Evolutionary conservation across 2,329 filamentous ascomycete species (phyloP).

Genomic region (Paracoccidioides brasiliensis): DNA sequence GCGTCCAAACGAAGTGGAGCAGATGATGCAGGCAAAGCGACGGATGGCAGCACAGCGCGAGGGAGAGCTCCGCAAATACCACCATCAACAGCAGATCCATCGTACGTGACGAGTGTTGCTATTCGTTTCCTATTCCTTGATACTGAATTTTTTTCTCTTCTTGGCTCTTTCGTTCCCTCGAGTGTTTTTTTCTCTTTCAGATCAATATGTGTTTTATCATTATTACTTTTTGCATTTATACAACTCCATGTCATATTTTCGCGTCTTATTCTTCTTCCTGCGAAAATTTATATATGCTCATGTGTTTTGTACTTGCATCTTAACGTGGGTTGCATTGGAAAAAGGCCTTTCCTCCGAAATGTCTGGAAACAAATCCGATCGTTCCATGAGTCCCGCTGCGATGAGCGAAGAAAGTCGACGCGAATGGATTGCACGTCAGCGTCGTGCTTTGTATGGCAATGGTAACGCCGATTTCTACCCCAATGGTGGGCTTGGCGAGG

Average conservation of each 20-base stretch:
- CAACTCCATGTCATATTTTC: constrained; percentile 24
- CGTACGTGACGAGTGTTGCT: constrained; percentile 46
- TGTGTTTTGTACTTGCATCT: constrained; percentile 30
- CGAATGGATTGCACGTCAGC: constrained; percentile 89
- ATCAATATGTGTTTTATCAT: constrained; percentile 7
- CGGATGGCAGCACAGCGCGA: constrained; percentile 98
- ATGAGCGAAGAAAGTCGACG: constrained; percentile 95
- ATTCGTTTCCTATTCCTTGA: constrained; percentile 11
- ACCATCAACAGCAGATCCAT: constrained; percentile 99
- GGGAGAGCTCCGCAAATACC: constrained; percentile 97
- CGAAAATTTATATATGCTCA: constrained; percentile 2
- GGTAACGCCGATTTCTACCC: constrained; percentile 54
- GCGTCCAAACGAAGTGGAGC: constrained; percentile 84
- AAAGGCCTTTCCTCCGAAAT: constrained; percentile 55
- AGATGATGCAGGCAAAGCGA: constrained; percentile 98
- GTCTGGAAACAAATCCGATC: constrained; percentile 66
- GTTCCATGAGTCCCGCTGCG: constrained; percentile 67
- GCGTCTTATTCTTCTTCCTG: constrained; percentile 10
- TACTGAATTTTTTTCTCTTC: constrained; percentile 16
- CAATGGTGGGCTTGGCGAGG: constrained; percentile 53
- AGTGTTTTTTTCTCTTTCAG: background rate
- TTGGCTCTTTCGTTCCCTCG: constrained; percentile 18
- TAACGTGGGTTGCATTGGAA: constrained; percentile 27
- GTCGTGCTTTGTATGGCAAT: constrained; percentile 82
- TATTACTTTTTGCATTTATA: constrained; percentile 7